These are phyloP conservation scores for Euphorbia corollata DNA, from an alignment of 441 rosid species.

Conservation along the genomic window DNA sequence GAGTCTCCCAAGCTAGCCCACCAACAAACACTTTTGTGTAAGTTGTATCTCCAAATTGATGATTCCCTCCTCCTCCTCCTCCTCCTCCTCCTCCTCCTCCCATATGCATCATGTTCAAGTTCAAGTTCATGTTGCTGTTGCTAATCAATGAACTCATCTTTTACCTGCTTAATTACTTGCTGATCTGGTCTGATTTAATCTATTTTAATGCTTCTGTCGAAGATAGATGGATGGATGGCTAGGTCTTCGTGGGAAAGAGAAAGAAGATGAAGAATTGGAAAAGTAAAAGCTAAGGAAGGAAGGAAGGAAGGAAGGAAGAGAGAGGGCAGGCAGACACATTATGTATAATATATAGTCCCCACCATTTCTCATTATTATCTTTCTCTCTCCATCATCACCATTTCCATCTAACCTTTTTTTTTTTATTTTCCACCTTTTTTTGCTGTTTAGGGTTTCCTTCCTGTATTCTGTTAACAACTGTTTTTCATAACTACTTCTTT, in stretches of 20 bases:
- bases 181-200: neutral
- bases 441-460: too few species aligned
- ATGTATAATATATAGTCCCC: constrained; percentile 3
- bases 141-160: neutral
- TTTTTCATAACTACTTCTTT: too few species aligned
- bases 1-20: constrained; percentile 25
- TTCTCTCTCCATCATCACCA: neutral
- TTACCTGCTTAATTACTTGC: too few species aligned
- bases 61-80: neutral
- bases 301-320: too few species aligned
- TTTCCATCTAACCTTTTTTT: too few species aligned
- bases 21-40: constrained; percentile 24
- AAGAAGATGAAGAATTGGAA: neutral
- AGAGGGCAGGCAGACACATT: too few species aligned
- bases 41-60: constrained; percentile 66
- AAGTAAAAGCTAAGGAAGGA: neutral
- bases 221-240: neutral
- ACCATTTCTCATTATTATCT: constrained; percentile 12
- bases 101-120: neutral
- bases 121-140: neutral
- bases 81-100: neutral
- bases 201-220: too few species aligned
- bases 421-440: too few species aligned
- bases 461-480: too few species aligned
- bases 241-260: neutral